Percentiles rank a stretch among this genome's conserved stretches.
Conservation (phyloP, 805 yeast species). For the Saturnispora galanensis region DNA sequence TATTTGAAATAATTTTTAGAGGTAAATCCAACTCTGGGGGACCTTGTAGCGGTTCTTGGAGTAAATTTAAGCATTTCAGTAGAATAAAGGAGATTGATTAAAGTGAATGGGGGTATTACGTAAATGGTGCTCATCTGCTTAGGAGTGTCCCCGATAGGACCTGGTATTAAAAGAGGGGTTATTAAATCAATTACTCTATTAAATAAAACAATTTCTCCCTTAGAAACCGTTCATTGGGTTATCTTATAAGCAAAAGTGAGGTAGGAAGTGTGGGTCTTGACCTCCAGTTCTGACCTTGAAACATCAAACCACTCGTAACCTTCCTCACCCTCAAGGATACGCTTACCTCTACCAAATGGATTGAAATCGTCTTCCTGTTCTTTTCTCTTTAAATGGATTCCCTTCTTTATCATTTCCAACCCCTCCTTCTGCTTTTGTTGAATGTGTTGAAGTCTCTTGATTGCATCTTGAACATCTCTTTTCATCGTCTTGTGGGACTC, state of each 20-base stretch:
- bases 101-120: too few relatives aligned
- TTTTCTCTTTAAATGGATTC: slow-evolving; percentile 11
- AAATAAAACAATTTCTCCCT: neutral
- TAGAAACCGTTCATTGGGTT: neutral
- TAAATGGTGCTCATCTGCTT: neutral
- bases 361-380: slow-evolving; percentile 49
- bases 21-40: too few relatives aligned
- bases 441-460: slow-evolving; percentile 71
- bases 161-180: neutral
- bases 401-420: slow-evolving; percentile 33
- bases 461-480: slow-evolving; percentile 67
- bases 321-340: slow-evolving; percentile 82
- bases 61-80: too few relatives aligned
- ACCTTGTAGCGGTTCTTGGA: too few relatives aligned
- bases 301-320: slow-evolving; percentile 74
- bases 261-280: slow-evolving; percentile 90
- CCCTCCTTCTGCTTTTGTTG: slow-evolving; percentile 61
- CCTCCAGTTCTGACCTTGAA: slow-evolving; percentile 73
- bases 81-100: too few relatives aligned
- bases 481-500: slow-evolving; percentile 88
- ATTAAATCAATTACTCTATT: neutral
- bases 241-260: slow-evolving; percentile 70
- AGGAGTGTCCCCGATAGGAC: too few relatives aligned
- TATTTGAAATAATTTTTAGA: too few relatives aligned
- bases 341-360: slow-evolving; percentile 86